phyloP scores from a whole-genome alignment of 352 stramenopile genomes.

The Pythium phragmitis region DNA sequence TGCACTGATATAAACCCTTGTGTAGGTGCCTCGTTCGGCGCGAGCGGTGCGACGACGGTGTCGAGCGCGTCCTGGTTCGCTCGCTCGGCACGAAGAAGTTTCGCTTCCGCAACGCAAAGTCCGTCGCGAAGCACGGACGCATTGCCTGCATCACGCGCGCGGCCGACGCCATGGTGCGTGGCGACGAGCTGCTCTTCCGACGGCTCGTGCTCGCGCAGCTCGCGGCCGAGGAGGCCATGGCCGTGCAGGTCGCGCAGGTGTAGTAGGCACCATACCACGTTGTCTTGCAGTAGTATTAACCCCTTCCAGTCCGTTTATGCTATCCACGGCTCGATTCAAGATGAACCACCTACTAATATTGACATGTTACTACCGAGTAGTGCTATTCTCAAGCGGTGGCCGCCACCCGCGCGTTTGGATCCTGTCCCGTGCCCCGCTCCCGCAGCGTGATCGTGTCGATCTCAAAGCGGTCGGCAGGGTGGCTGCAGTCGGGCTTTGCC shows the following conservation, averaged over 20 bases:
- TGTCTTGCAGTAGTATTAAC: too few relatives aligned
- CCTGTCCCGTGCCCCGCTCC: too few relatives aligned
- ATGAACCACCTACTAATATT: too few relatives aligned
- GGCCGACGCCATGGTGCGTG: background rate
- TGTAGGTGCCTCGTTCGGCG: constrained; percentile 34
- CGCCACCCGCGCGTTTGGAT: too few relatives aligned
- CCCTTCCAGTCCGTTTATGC: too few relatives aligned
- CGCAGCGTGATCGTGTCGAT: too few relatives aligned
- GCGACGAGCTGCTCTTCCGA: constrained; percentile 12
- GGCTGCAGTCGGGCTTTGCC: too few relatives aligned
- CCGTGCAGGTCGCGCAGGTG: background rate
- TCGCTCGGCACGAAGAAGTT: constrained; percentile 37
- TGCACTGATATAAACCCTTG: background rate
- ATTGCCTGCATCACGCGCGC: background rate
- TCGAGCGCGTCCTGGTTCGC: constrained; percentile 33
- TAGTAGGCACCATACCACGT: too few relatives aligned
- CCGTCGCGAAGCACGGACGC: background rate
- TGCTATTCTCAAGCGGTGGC: too few relatives aligned
- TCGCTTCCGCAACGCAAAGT: background rate
- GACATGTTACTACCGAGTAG: too few relatives aligned
- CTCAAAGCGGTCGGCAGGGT: too few relatives aligned
- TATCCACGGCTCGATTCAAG: too few relatives aligned
- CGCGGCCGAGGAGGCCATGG: constrained; percentile 4
- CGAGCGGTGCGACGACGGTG: constrained; percentile 34
- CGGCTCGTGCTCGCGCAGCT: constrained; percentile 8